These are phyloP conservation scores for Paecilomyces sp. DNA, from an alignment of 2,329 filamentous ascomycete genomes.

Conservation along the genomic window DNA sequence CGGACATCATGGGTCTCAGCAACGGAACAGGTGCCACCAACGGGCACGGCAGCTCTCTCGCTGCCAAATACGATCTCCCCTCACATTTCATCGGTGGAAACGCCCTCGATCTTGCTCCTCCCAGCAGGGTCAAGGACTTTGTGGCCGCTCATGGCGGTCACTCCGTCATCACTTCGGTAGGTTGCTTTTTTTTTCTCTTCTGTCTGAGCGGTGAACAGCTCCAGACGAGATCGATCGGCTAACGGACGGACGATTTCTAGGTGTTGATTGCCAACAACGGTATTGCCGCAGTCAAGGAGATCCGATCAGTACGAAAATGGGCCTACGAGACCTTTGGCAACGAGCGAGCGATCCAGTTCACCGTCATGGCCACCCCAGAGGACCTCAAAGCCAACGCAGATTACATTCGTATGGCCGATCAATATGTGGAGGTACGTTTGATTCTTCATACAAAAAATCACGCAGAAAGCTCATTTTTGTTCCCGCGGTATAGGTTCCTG, in stretches of 20 bases:
- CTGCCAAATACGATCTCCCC: conserved; percentile 74
- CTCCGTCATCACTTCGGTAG: conserved; percentile 95
- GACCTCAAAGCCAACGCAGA: conserved; percentile 96
- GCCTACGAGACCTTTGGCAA: conserved; percentile 99
- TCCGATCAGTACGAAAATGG: conserved; percentile 99
- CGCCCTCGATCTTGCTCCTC: conserved; percentile 69
- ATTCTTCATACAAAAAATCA: neutral
- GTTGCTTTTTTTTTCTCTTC: conserved; percentile 27
- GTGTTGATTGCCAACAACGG: conserved; percentile 99
- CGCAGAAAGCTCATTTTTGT: conserved; percentile 45
- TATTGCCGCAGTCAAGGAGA: conserved; percentile 99
- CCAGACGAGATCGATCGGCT: neutral
- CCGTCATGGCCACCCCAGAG: conserved; percentile 98
- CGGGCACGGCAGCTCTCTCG: conserved; percentile 57
- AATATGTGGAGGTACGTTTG: conserved; percentile 76
- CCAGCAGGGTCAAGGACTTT: conserved; percentile 93
- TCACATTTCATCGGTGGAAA: conserved; percentile 97
- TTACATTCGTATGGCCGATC: conserved; percentile 99
- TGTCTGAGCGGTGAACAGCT: neutral
- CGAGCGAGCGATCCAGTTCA: conserved; percentile 97
- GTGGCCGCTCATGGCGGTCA: conserved; percentile 83
- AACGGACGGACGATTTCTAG: conserved; percentile 40
- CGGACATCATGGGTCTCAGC: conserved; percentile 31
- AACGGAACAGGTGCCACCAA: conserved; percentile 37
- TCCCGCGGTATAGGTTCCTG: conserved; percentile 80